A percentile compares a stretch with the other conserved stretches of the same genome.
phyloP scores from a whole-genome alignment of 208 protist species.

The Acanthamoeba castellanii region DNA sequence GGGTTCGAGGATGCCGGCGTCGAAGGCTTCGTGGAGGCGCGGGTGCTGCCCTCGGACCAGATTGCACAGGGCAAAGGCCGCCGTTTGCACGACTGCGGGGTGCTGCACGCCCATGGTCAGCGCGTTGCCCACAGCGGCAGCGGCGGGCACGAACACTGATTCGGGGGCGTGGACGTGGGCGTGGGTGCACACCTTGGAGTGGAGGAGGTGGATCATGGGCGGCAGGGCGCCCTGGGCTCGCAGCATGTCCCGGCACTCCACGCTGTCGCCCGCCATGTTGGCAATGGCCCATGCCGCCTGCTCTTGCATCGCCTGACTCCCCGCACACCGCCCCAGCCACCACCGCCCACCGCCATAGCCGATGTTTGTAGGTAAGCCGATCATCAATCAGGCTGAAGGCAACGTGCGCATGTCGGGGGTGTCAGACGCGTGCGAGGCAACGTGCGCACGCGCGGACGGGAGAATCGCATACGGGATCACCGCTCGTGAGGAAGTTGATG shows the following conservation, averaged over 20 bases:
- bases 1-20: neutral
- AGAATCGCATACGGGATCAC: neutral
- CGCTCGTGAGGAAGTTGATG: neutral
- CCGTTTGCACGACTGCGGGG: neutral
- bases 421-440: too few species aligned
- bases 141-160: too few species aligned
- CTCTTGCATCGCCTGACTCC: neutral
- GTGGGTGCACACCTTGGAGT: neutral
- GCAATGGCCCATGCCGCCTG: slow-evolving; percentile 34
- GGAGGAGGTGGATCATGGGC: slow-evolving; percentile 4
- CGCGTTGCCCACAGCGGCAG: too few species aligned
- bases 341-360: neutral
- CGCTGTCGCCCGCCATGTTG: slow-evolving; percentile 26
- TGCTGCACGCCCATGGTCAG: neutral
- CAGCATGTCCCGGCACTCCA: slow-evolving; percentile 33
- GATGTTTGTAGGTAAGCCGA: too few species aligned
- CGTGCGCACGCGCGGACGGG: neutral
- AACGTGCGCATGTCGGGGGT: too few species aligned
- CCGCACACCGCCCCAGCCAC: neutral
- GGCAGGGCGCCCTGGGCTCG: neutral
- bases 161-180: neutral
- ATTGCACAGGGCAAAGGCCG: slow-evolving; percentile 39
- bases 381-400: too few species aligned
- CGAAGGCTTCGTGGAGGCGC: neutral
- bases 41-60: neutral